Conservation (phyloP, 495 filamentous ascomycete species). For the Amniculicola lignicola region DNA sequence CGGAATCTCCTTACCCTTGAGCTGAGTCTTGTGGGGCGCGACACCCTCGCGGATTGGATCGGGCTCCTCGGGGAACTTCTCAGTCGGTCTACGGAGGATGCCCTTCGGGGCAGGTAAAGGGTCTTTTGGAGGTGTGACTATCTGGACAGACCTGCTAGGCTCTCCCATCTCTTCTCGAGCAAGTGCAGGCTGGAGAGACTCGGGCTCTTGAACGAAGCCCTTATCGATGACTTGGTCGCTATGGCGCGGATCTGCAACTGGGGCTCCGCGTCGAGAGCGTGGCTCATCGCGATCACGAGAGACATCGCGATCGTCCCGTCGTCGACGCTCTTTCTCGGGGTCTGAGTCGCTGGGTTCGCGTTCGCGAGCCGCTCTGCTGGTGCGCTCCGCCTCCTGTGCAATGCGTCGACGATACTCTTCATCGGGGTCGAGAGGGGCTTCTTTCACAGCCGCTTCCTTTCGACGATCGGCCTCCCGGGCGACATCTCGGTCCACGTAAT, state of each 20-base stretch:
- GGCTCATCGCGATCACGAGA: conserved; percentile 23
- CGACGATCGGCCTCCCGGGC: conserved; percentile 30
- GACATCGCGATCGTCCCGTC: conserved; percentile 20
- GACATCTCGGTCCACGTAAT: conserved; percentile 30
- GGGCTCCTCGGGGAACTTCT: conserved; percentile 75
- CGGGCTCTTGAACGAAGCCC: conserved; percentile 29
- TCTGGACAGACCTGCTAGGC: conserved; percentile 36
- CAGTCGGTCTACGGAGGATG: conserved; percentile 68
- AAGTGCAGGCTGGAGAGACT: conserved; percentile 10
- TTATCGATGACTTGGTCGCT: conserved; percentile 16
- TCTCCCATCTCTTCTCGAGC: not conserved
- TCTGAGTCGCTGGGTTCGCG: conserved; percentile 17
- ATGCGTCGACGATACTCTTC: conserved; percentile 44
- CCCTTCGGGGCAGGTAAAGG: conserved; percentile 54
- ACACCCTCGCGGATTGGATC: conserved; percentile 83
- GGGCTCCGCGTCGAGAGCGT: conserved; percentile 2
- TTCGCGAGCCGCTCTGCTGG: conserved; percentile 7
- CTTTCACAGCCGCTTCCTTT: conserved; percentile 8
- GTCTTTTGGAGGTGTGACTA: conserved; percentile 42
- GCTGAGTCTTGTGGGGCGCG: conserved; percentile 76
- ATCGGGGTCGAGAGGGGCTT: conserved; percentile 38
- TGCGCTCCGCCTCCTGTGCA: conserved; percentile 34
- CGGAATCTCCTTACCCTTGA: conserved; percentile 66
- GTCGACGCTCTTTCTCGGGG: conserved; percentile 19
- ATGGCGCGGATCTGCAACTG: conserved; percentile 11